Conservation (phyloP, 257 asterid species). For the Forsythia suspensa region DNA sequence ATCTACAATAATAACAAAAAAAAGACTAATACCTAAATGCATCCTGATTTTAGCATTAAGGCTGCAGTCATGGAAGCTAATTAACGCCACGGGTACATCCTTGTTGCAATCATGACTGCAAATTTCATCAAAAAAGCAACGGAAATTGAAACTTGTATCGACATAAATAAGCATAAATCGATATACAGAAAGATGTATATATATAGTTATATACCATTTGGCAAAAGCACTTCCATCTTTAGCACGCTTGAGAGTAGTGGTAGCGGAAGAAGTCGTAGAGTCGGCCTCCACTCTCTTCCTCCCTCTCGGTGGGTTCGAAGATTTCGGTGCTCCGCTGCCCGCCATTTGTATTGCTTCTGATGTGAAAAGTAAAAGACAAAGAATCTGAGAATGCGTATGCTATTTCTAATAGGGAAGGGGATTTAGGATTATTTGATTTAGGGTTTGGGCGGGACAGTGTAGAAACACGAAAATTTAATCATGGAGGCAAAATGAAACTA, state of each 20-base stretch:
- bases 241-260: slow-evolving; percentile 67
- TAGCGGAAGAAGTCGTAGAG: slow-evolving; percentile 26
- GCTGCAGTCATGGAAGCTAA: slow-evolving; percentile 73
- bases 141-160: not conserved
- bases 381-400: not conserved
- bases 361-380: not conserved
- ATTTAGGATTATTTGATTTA: not conserved
- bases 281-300: slow-evolving; percentile 78
- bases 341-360: slow-evolving; percentile 36
- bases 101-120: slow-evolving; percentile 71
- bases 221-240: slow-evolving; percentile 88
- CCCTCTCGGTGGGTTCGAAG: slow-evolving; percentile 41
- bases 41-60: slow-evolving; percentile 80
- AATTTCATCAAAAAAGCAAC: not conserved
- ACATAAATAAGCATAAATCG: not conserved
- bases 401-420: not conserved
- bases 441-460: not conserved
- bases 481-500: not conserved
- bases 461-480: not conserved
- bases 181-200: not conserved
- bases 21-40: slow-evolving; percentile 51
- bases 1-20: not conserved
- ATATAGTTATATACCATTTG: slow-evolving; percentile 47
- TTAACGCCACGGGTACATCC: slow-evolving; percentile 80
- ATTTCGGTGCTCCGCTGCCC: slow-evolving; percentile 37